Conservation (phyloP, 148 eudicot species). For the Euryodendron excelsum region DNA sequence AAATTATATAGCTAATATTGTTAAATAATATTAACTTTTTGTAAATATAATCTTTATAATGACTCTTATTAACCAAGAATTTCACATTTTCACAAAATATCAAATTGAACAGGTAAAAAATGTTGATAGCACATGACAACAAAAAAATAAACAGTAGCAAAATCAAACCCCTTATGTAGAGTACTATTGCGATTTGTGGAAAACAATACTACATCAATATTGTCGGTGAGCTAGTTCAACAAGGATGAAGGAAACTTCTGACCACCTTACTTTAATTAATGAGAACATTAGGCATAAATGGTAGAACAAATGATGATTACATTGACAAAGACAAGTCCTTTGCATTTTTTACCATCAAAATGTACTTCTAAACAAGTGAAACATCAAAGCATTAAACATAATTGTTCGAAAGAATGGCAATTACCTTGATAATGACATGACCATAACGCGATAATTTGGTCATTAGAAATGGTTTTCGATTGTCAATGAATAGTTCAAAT, state of each 20-base stretch:
- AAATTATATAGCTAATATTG: too few species aligned
- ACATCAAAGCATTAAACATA: background rate
- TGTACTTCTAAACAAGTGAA: background rate
- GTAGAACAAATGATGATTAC: background rate
- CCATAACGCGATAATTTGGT: background rate
- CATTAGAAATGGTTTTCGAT: background rate
- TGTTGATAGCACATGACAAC: too few species aligned
- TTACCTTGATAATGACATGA: background rate
- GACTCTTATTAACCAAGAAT: too few species aligned
- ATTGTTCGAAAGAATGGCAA: background rate
- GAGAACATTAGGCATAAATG: background rate
- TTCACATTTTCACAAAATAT: too few species aligned
- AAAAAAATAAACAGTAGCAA: too few species aligned
- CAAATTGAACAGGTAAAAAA: too few species aligned
- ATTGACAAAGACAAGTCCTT: constrained; percentile 1
- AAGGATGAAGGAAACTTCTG: background rate
- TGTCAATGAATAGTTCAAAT: background rate
- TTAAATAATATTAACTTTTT: too few species aligned
- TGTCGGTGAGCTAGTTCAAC: background rate
- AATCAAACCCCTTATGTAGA: too few species aligned
- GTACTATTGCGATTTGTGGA: background rate
- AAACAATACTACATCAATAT: background rate
- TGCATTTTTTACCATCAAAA: background rate
- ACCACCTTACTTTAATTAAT: background rate
- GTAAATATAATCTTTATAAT: too few species aligned